A percentile compares a stretch with the other conserved stretches of the same genome.
Conservation (phyloP, 441 rosid species). For the Eruca vesicaria region DNA sequence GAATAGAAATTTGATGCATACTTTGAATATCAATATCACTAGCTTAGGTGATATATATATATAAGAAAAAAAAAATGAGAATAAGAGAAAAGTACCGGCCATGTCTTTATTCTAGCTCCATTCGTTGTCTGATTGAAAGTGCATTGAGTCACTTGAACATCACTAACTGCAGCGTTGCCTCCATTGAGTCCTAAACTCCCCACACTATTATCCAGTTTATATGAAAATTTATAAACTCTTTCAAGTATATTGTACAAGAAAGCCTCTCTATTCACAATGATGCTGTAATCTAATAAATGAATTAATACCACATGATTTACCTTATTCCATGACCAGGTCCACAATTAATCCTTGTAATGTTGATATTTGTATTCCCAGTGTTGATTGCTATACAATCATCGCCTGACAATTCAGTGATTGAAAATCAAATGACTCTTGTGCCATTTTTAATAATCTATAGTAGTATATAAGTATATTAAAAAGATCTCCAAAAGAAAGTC, state of each 20-base stretch:
- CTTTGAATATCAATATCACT: neutral
- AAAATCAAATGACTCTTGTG: conserved; percentile 1
- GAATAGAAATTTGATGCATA: neutral
- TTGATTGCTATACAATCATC: conserved; percentile 38
- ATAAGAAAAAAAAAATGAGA: neutral
- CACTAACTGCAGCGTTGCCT: conserved; percentile 3
- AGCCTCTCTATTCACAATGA: neutral
- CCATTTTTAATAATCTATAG: neutral
- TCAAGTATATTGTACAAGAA: neutral
- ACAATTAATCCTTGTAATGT: conserved; percentile 26
- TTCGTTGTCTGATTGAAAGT: conserved; percentile 26
- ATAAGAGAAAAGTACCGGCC: conserved; percentile 11
- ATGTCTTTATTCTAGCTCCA: conserved; percentile 39
- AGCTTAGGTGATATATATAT: neutral
- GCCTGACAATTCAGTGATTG: neutral
- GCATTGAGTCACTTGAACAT: conserved; percentile 20
- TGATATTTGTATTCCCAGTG: conserved; percentile 18
- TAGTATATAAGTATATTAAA: neutral
- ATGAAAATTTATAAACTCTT: neutral
- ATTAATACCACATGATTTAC: conserved; percentile 1
- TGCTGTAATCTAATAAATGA: neutral
- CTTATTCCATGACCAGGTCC: conserved; percentile 42
- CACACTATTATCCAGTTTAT: conserved; percentile 17
- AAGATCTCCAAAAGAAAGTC: neutral
- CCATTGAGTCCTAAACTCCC: conserved; percentile 33